These are phyloP conservation scores for Plasmopara viticola DNA, from an alignment of 352 stramenopile genomes.

Conservation along the genomic window DNA sequence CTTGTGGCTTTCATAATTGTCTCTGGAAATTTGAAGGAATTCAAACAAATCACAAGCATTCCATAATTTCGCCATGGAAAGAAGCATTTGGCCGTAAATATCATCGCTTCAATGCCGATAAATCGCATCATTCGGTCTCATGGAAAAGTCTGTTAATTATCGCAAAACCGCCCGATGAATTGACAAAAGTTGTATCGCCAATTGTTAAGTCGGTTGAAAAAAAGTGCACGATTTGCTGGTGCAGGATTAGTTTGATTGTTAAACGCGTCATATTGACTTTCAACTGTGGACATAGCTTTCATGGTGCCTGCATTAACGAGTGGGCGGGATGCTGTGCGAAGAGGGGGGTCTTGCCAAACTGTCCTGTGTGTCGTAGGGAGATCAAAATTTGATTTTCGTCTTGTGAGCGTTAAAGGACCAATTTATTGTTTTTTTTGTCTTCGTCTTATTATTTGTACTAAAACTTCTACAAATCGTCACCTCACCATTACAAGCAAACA, in stretches of 20 bases:
- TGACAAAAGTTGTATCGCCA: background rate
- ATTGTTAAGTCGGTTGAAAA: background rate
- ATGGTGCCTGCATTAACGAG: constrained; percentile 9
- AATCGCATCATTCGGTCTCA: constrained; percentile 9
- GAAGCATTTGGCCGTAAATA: constrained; percentile 9
- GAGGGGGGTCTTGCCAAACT: constrained; percentile 6
- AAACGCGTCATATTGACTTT: background rate
- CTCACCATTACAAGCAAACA: no score
- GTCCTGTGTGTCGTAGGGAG: constrained; percentile 12
- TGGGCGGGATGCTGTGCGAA: constrained; percentile 11
- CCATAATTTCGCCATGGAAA: constrained; percentile 22
- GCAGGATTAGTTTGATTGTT: background rate
- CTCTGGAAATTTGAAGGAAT: constrained; percentile 31
- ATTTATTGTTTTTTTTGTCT: no score
- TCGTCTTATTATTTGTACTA: no score
- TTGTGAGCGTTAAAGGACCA: no score
- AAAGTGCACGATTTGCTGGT: constrained; percentile 20
- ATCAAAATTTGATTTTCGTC: background rate
- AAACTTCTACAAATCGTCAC: no score
- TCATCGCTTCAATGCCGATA: constrained; percentile 18
- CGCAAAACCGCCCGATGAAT: constrained; percentile 1
- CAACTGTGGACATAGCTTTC: constrained; percentile 16
- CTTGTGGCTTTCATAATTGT: constrained; percentile 29
- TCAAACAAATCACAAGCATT: background rate
- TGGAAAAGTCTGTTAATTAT: constrained; percentile 23